A percentile compares a stretch with the other conserved stretches of the same genome.
These are phyloP conservation scores for Nannizziopsis arthrosporioides DNA, from an alignment of 2,329 filamentous ascomycete species.

Conservation along the genomic window DNA sequence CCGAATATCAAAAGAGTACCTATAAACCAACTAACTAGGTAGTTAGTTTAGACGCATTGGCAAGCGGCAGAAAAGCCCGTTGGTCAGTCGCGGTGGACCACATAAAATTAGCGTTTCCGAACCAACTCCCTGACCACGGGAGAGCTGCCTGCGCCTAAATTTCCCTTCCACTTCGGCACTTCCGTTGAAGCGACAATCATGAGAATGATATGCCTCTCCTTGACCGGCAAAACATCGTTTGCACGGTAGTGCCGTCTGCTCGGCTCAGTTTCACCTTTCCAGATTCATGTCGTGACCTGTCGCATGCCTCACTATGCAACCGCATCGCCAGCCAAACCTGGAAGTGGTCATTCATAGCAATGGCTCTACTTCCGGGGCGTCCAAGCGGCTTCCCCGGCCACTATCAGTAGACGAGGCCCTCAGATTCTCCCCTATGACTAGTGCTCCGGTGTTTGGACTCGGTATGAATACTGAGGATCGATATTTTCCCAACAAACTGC, in stretches of 20 bases:
- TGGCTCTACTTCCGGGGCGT: conserved; percentile 17
- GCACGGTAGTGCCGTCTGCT: background rate
- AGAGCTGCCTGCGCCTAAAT: conserved; percentile 3
- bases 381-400: conserved; percentile 25
- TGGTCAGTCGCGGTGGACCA: background rate
- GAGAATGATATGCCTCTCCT: background rate
- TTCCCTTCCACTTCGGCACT: background rate
- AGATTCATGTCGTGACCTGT: background rate
- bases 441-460: conserved; percentile 36
- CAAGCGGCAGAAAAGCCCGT: too few relatives aligned
- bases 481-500: background rate
- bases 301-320: conserved; percentile 27
- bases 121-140: background rate
- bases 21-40: too few relatives aligned
- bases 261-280: background rate
- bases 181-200: background rate
- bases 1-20: too few relatives aligned
- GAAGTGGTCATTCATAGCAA: conserved; percentile 34
- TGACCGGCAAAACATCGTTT: background rate
- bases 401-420: conserved; percentile 38
- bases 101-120: background rate
- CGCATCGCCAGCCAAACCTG: conserved; percentile 29
- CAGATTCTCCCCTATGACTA: conserved; percentile 41
- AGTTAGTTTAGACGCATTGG: too few relatives aligned
- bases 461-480: conserved; percentile 22